Conservation (phyloP, 148 eudicot species). For the Silene conica region DNA sequence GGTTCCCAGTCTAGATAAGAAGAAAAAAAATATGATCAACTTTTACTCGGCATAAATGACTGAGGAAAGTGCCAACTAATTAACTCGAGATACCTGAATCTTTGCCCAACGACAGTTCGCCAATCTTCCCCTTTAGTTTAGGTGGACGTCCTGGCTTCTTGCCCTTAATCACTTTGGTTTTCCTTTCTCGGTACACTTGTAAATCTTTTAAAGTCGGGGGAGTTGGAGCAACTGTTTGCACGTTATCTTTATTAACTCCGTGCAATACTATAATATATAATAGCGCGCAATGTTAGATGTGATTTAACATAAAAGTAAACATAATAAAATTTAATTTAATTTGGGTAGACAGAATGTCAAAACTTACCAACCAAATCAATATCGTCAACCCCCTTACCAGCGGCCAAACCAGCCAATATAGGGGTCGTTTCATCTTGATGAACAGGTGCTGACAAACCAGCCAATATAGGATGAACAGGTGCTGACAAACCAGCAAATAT, state of each 20-base stretch:
- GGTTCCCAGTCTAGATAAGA: slow-evolving; percentile 13
- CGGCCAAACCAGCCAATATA: too few species aligned
- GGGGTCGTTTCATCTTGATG: neutral
- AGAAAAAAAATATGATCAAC: neutral
- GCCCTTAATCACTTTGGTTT: neutral
- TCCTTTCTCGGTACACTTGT: neutral
- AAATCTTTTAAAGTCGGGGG: neutral
- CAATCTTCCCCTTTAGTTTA: slow-evolving; percentile 11
- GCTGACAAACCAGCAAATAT: too few species aligned
- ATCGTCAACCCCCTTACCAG: neutral
- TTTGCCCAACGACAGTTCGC: too few species aligned
- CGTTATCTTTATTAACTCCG: too few species aligned
- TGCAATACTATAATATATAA: neutral
- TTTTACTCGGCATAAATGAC: neutral
- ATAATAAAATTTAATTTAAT: neutral
- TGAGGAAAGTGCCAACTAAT: neutral
- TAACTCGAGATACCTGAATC: slow-evolving; percentile 10
- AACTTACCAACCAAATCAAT: neutral
- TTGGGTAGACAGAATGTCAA: neutral
- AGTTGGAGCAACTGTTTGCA: neutral
- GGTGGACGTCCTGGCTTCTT: slow-evolving; percentile 2
- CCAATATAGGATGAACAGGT: neutral
- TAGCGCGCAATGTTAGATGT: neutral
- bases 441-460: neutral
- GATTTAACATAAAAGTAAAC: neutral